Percentiles rank a stretch among this genome's conserved stretches.
These are phyloP conservation scores for Arxiozyma slooffiae DNA, from an alignment of 1,139 yeast genomes.

Conservation along the genomic window DNA sequence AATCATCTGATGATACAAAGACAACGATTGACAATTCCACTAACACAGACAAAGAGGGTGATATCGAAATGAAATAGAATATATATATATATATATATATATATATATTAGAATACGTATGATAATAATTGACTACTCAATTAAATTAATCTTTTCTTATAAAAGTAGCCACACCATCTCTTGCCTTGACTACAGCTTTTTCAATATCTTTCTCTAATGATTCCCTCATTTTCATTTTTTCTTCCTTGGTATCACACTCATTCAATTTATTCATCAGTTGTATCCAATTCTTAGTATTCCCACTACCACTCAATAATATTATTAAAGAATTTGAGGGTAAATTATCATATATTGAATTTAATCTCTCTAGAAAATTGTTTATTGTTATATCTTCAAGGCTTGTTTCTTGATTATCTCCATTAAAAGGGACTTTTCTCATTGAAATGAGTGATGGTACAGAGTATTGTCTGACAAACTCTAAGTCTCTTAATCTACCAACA, in stretches of 20 bases:
- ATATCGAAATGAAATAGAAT: conserved; percentile 21
- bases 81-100: conserved; percentile 1
- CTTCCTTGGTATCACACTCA: conserved; percentile 25
- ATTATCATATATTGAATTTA: conserved; percentile 41
- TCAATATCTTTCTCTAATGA: conserved; percentile 39
- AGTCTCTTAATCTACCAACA: conserved; percentile 48
- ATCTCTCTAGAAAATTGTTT: conserved; percentile 1
- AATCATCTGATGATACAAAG: background rate
- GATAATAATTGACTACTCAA: conserved; percentile 33
- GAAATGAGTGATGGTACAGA: conserved; percentile 14
- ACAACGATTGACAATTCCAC: background rate
- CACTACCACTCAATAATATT: conserved; percentile 53
- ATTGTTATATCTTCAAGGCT: background rate
- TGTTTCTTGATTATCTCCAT: conserved; percentile 35
- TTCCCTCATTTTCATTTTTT: conserved; percentile 35
- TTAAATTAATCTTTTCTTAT: conserved; percentile 9
- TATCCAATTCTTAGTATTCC: conserved; percentile 42
- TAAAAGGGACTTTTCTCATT: conserved; percentile 3
- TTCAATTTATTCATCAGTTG: conserved; percentile 40
- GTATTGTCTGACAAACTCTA: conserved; percentile 39
- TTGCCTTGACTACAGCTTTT: conserved; percentile 40
- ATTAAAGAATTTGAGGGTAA: conserved; percentile 54
- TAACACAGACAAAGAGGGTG: conserved; percentile 13
- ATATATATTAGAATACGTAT: conserved; percentile 25
- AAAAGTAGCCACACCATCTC: conserved; percentile 43